Percentiles rank a stretch among this genome's conserved stretches.
Evolutionary conservation across 1,139 yeast genomes (phyloP).

Genomic region (Petasospora fabianii): DNA sequence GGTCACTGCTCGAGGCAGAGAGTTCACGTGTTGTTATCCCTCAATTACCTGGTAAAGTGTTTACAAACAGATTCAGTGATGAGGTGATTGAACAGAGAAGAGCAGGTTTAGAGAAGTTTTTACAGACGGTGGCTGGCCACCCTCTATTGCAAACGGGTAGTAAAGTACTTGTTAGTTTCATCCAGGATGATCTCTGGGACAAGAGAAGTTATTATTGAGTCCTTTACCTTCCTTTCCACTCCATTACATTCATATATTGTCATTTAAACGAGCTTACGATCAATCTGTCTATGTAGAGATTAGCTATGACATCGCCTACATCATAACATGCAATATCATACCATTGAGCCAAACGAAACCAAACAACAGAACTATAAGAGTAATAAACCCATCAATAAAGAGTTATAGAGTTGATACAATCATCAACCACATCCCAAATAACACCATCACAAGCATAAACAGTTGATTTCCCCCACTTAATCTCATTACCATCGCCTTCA

Average conservation of each 20-base stretch:
- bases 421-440: slow-evolving; percentile 54
- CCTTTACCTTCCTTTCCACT: no score
- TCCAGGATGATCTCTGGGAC: slow-evolving; percentile 87
- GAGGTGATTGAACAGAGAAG: slow-evolving; percentile 82
- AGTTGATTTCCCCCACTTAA: slow-evolving; percentile 30
- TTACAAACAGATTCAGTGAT: slow-evolving; percentile 72
- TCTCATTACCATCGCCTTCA: slow-evolving; percentile 8
- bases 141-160: slow-evolving; percentile 91
- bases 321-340: no score
- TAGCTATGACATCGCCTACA: no score
- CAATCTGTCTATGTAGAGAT: no score
- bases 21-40: slow-evolving; percentile 80
- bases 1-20: slow-evolving; percentile 71
- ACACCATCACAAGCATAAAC: slow-evolving; percentile 24
- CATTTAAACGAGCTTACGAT: no score
- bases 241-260: no score
- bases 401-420: slow-evolving; percentile 36
- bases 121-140: slow-evolving; percentile 84
- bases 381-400: no score
- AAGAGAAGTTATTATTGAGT: slow-evolving; percentile 10
- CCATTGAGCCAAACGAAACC: no score
- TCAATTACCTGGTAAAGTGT: slow-evolving; percentile 75
- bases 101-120: slow-evolving; percentile 77
- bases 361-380: no score
- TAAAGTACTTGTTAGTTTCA: slow-evolving; percentile 74